A percentile compares a stretch with the other conserved stretches of the same genome.
These are phyloP conservation scores for Sordaria brevicollis DNA, from an alignment of 495 filamentous ascomycete genomes.

Conservation along the genomic window DNA sequence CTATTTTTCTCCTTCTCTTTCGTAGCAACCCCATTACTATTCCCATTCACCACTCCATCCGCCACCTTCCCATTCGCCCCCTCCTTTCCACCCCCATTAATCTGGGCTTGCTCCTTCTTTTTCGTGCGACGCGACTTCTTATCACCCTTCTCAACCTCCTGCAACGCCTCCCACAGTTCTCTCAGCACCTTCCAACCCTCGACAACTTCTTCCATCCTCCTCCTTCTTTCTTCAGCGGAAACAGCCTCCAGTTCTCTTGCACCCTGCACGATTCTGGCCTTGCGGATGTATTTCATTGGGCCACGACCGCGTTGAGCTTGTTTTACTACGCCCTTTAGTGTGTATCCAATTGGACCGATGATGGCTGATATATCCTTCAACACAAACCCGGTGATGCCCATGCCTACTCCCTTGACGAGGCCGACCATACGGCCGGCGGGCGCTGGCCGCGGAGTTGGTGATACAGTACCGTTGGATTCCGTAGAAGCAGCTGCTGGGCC, in stretches of 20 bases:
- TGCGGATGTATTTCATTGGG: constrained; percentile 36
- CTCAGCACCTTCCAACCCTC: constrained; percentile 31
- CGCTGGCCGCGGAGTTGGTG: constrained; percentile 19
- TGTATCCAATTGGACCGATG: constrained; percentile 52
- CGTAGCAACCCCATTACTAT: constrained; percentile 17
- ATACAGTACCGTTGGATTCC: background rate
- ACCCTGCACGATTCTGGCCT: constrained; percentile 39
- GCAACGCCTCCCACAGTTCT: constrained; percentile 28
- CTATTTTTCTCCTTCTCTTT: constrained; percentile 26
- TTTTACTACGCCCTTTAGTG: constrained; percentile 54
- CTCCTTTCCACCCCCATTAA: background rate
- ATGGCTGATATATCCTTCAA: constrained; percentile 59
- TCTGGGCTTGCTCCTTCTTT: background rate
- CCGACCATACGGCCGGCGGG: constrained; percentile 46
- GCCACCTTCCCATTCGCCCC: background rate
- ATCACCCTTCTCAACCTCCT: constrained; percentile 23
- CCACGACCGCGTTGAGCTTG: constrained; percentile 37
- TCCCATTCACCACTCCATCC: background rate
- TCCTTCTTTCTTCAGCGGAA: constrained; percentile 16
- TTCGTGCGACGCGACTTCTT: no score
- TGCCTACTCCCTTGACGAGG: constrained; percentile 56
- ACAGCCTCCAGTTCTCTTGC: constrained; percentile 26
- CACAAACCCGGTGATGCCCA: constrained; percentile 63
- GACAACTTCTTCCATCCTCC: constrained; percentile 2
- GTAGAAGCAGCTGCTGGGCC: no score